Conservation (phyloP, 805 yeast genomes). For the Suhomyces sp. region DNA sequence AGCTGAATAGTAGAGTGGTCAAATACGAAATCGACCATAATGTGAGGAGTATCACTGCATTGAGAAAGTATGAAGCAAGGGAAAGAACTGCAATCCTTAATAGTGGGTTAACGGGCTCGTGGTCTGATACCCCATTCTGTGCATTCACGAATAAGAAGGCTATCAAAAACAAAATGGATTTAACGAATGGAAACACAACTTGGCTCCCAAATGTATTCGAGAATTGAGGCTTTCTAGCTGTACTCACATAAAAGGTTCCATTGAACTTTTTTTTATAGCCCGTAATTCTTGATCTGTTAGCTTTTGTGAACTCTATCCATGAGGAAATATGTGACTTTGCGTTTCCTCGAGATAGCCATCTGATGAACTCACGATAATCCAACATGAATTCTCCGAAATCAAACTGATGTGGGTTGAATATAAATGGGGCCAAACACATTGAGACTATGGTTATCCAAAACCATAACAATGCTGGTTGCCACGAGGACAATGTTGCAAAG, state of each 20-base stretch:
- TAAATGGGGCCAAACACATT: constrained; percentile 48
- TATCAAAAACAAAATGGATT: constrained; percentile 28
- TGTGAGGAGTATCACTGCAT: constrained; percentile 29
- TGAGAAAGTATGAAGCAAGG: constrained; percentile 48
- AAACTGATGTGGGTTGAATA: constrained; percentile 57
- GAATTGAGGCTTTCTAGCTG: constrained; percentile 3
- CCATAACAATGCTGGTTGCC: constrained; percentile 71
- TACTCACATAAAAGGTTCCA: neutral
- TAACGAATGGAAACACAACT: constrained; percentile 4
- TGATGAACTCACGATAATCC: constrained; percentile 49
- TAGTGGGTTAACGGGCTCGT: constrained; percentile 47
- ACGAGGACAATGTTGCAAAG: constrained; percentile 77
- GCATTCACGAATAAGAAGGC: constrained; percentile 83
- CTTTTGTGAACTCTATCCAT: constrained; percentile 68
- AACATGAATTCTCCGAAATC: constrained; percentile 46
- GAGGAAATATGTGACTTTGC: constrained; percentile 63
- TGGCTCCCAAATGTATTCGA: constrained; percentile 4
- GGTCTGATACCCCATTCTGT: constrained; percentile 69
- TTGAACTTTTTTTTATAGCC: constrained; percentile 21
- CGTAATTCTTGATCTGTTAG: constrained; percentile 20
- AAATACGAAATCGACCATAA: constrained; percentile 37
- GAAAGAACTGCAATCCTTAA: constrained; percentile 58
- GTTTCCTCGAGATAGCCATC: constrained; percentile 86
- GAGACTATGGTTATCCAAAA: constrained; percentile 52
- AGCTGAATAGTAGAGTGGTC: constrained; percentile 35